Conservation (phyloP, 306 rosid species). For the Acacia acuminata region DNA sequence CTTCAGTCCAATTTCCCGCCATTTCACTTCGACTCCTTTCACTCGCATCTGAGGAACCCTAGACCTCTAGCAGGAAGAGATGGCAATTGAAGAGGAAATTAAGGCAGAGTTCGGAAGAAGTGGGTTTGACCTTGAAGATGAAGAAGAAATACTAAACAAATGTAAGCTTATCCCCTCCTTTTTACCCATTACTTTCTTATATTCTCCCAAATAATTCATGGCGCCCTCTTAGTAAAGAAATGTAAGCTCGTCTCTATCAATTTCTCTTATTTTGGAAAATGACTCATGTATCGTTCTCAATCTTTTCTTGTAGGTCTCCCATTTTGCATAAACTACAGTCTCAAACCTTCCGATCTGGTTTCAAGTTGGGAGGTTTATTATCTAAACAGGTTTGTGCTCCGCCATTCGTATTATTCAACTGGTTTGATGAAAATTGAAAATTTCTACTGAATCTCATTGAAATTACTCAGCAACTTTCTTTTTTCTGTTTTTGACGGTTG, state of each 20-base stretch:
- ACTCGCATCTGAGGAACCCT: conserved; percentile 52
- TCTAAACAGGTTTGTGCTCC: conserved; percentile 70
- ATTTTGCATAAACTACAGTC: conserved; percentile 71
- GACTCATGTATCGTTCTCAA: conserved; percentile 2
- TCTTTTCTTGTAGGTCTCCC: conserved; percentile 54
- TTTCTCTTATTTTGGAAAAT: neutral
- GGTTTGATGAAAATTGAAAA: neutral
- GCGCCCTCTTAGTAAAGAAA: conserved; percentile 41
- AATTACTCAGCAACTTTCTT: neutral
- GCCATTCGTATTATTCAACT: neutral
- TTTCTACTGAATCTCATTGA: neutral
- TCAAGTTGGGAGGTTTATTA: conserved; percentile 91
- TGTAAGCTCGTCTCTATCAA: conserved; percentile 44
- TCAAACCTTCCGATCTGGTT: conserved; percentile 76
- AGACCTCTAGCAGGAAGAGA: conserved; percentile 35
- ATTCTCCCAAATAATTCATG: neutral
- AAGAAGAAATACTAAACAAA: conserved; percentile 70
- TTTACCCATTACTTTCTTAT: neutral
- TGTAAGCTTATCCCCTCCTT: conserved; percentile 45
- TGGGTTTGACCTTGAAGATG: conserved; percentile 64
- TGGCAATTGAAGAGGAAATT: conserved; percentile 79
- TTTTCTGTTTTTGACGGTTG: neutral
- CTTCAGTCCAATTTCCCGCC: conserved; percentile 61
- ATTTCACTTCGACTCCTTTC: conserved; percentile 25
- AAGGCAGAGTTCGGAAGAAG: conserved; percentile 57